Base-by-base conservation (phyloP, 2,329 filamentous ascomycete species). In the Decorospora gaudefroyi region DNA sequence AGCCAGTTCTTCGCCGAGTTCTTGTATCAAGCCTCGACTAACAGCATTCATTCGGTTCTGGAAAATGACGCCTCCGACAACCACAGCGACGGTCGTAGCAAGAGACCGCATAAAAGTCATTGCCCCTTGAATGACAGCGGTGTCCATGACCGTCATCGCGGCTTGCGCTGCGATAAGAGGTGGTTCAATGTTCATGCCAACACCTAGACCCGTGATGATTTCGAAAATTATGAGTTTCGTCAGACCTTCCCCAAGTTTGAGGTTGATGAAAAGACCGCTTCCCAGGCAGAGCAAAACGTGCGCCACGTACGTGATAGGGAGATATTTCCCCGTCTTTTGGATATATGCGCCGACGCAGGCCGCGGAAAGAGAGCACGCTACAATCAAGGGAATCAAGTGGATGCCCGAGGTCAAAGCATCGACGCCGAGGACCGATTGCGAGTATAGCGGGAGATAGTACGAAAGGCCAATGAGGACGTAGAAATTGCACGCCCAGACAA, bases 401-500 rank as follows among this genome's bases (percentile, higher is more conserved):
- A 83, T 51, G 52, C 73, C 75, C 0, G 80, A 85, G 11, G 73
- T 70, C 31, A 85, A 69, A 0, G 83, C 80, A 1, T 75, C 75
- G 2, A 78, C 79, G 19, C 76, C 75, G 2, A 82, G 76, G 0
- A 83, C 83, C 3, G 81, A 77, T 63, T 90, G 86, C 42, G 86
- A 86, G 66, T 86, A 89, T 0, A 88, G 74, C 0, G 86, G 86
- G 2, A 88, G 70, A 57, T 85, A 89, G 67, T 86, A 88, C 28
- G 80, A 78, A 1, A 76, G 74, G 0, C 77, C 81, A 32, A 85
- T 82, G 59, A 84, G 84, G 29, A 80, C 76, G 61, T 81, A 74
- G 21, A 69, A 42, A 33, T 46, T 46, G 13, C 25, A 46, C 18
- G 33, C 25, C 31, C 32, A 42, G 4, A 77, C 68, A 1, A 69